Evolutionary conservation across 139 green algal species (phyloP).

Genomic region (Penium margaritaceum): DNA sequence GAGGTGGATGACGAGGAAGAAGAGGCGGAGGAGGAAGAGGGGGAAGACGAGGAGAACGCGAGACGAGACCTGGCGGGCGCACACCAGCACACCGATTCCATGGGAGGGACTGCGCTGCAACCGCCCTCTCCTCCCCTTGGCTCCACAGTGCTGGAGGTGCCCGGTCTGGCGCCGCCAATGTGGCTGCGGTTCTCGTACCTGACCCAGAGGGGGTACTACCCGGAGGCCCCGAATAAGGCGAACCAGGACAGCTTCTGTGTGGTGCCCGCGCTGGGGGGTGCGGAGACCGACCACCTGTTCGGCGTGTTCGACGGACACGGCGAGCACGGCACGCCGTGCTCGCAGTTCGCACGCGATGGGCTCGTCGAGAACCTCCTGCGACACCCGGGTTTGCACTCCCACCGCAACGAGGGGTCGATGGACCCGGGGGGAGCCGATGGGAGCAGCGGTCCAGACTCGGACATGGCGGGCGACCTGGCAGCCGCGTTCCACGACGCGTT

Average conservation of each 20-base stretch:
- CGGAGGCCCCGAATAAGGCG: conserved; percentile 68
- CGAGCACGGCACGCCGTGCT: conserved; percentile 48
- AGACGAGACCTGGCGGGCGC: too few relatives aligned
- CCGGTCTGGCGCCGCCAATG: conserved; percentile 38
- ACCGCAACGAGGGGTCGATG: too few relatives aligned
- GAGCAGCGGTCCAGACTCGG: too few relatives aligned
- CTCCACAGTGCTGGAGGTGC: conserved; percentile 13
- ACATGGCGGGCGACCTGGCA: conserved; percentile 39
- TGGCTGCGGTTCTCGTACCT: conserved; percentile 71
- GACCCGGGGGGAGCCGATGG: too few relatives aligned
- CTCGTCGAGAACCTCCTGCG: conserved; percentile 58
- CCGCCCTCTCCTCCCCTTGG: background rate
- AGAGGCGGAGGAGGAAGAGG: too few relatives aligned
- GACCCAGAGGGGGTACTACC: conserved; percentile 81
- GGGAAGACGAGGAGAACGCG: too few relatives aligned
- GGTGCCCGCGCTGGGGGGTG: conserved; percentile 57
- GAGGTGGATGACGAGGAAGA: too few relatives aligned
- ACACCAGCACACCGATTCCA: too few relatives aligned
- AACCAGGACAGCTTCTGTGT: conserved; percentile 82
- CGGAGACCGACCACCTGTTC: conserved; percentile 60
- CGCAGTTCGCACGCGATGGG: conserved; percentile 65
- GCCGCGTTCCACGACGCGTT: conserved; percentile 59
- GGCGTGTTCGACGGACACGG: conserved; percentile 78
- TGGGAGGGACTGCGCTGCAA: too few relatives aligned
- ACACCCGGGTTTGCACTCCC: background rate